Conservation (phyloP, 352 stramenopile genomes). For the Phytopythium helicoides region DNA sequence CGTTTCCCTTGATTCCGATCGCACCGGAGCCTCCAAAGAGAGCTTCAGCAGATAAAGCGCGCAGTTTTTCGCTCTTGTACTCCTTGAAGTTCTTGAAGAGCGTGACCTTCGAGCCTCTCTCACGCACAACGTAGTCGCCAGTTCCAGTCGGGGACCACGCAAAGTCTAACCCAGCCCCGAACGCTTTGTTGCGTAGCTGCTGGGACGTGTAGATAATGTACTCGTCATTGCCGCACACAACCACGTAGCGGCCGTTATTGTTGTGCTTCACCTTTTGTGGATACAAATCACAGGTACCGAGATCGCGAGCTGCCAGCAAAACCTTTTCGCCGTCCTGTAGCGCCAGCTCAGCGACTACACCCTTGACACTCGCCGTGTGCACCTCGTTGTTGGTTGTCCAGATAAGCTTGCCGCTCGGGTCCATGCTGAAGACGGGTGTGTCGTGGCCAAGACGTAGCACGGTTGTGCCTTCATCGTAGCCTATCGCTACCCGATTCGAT, state of each 20-base stretch:
- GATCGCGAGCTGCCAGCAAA: conserved; percentile 81
- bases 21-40: conserved; percentile 94
- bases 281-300: conserved; percentile 97
- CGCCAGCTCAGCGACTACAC: conserved; percentile 66
- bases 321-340: conserved; percentile 89
- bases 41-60: conserved; percentile 92
- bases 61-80: conserved; percentile 91
- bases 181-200: conserved; percentile 94
- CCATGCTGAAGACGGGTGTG: conserved; percentile 97
- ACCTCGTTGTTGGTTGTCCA: conserved; percentile 99
- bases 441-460: conserved; percentile 98
- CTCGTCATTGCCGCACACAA: conserved; percentile 98
- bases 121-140: conserved; percentile 97
- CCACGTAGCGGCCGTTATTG: conserved; percentile 98
- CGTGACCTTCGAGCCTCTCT: conserved; percentile 94
- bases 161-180: conserved; percentile 97
- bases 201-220: conserved; percentile 99
- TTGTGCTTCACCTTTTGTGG: conserved; percentile 98
- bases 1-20: conserved; percentile 94
- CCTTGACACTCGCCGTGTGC: conserved; percentile 92
- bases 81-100: conserved; percentile 99
- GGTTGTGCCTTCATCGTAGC: conserved; percentile 93
- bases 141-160: conserved; percentile 96
- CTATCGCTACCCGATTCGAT: conserved; percentile 93
- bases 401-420: conserved; percentile 96